Evolutionary conservation across 495 filamentous ascomycete genomes (phyloP).

Genomic region (Penicillium fimorum): DNA sequence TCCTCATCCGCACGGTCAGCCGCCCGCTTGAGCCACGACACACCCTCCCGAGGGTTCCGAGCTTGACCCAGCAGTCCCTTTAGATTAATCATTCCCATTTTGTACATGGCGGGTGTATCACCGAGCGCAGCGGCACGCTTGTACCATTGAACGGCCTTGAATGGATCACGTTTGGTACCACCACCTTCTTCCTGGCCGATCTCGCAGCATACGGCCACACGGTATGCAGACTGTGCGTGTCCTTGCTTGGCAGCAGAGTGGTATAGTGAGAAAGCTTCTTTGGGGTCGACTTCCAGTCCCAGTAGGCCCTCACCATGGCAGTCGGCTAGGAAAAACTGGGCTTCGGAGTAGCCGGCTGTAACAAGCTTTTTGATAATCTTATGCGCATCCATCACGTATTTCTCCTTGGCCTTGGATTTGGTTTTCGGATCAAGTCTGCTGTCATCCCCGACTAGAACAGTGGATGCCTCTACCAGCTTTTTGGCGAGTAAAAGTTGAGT

Average conservation of each 20-base stretch:
- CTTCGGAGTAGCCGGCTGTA: slow-evolving; percentile 65
- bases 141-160: slow-evolving; percentile 98
- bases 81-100: slow-evolving; percentile 91
- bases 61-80: slow-evolving; percentile 92
- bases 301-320: slow-evolving; percentile 75
- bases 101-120: slow-evolving; percentile 94
- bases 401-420: slow-evolving; percentile 73
- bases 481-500: slow-evolving; percentile 74
- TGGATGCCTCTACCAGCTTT: slow-evolving; percentile 81
- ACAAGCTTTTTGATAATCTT: slow-evolving; percentile 88
- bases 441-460: slow-evolving; percentile 65
- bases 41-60: slow-evolving; percentile 78
- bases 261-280: slow-evolving; percentile 89
- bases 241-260: slow-evolving; percentile 89
- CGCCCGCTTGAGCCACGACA: slow-evolving; percentile 89
- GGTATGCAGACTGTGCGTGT: slow-evolving; percentile 83
- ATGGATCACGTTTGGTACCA: slow-evolving; percentile 82
- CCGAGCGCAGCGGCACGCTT: slow-evolving; percentile 86
- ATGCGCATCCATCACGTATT: slow-evolving; percentile 79
- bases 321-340: slow-evolving; percentile 93
- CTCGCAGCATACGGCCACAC: slow-evolving; percentile 96
- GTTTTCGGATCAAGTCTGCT: slow-evolving; percentile 72
- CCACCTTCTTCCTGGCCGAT: slow-evolving; percentile 92
- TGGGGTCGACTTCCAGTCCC: slow-evolving; percentile 72
- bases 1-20: slow-evolving; percentile 83